These are phyloP conservation scores for Tuber indicum DNA, from an alignment of 495 filamentous ascomycete species.

Conservation along the genomic window DNA sequence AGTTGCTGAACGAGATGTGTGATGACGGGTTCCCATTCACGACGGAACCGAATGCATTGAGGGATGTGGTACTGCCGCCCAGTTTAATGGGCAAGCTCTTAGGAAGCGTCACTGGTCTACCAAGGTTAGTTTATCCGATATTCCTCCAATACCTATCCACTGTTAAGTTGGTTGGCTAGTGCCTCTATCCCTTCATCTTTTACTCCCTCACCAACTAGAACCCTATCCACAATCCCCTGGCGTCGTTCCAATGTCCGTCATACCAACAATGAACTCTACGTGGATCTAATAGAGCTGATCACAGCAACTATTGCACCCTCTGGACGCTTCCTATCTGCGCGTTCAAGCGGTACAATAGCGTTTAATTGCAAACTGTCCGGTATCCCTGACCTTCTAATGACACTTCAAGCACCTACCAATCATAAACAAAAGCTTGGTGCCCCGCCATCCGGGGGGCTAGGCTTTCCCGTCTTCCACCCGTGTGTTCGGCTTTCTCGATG, in stretches of 20 bases:
- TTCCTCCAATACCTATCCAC: constrained; percentile 2
- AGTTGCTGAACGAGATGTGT: constrained; percentile 91
- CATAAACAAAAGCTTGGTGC: constrained; percentile 57
- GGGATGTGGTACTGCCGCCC: constrained; percentile 85
- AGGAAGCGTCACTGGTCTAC: constrained; percentile 70
- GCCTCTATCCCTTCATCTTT: constrained; percentile 43
- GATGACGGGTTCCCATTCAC: constrained; percentile 85
- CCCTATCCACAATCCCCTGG: constrained; percentile 68
- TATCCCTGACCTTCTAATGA: constrained; percentile 79
- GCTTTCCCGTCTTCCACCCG: constrained; percentile 93
- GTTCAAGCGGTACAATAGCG: constrained; percentile 86
- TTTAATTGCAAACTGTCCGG: constrained; percentile 94
- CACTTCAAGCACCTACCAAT: constrained; percentile 46
- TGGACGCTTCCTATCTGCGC: constrained; percentile 73
- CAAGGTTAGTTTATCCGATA: constrained; percentile 42
- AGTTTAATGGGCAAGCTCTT: constrained; percentile 84
- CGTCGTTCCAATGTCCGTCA: constrained; percentile 85
- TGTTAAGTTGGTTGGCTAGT: constrained; percentile 28
- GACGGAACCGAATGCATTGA: constrained; percentile 86
- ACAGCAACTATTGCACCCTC: constrained; percentile 83
- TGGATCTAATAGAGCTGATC: constrained; percentile 87
- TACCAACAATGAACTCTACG: constrained; percentile 94
- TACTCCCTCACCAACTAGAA: constrained; percentile 43
- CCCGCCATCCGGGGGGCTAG: constrained; percentile 52
- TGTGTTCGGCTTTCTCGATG: constrained; percentile 82